Evolutionary conservation across 208 protist species (phyloP).

Genomic region (Angomonas deanei): DNA sequence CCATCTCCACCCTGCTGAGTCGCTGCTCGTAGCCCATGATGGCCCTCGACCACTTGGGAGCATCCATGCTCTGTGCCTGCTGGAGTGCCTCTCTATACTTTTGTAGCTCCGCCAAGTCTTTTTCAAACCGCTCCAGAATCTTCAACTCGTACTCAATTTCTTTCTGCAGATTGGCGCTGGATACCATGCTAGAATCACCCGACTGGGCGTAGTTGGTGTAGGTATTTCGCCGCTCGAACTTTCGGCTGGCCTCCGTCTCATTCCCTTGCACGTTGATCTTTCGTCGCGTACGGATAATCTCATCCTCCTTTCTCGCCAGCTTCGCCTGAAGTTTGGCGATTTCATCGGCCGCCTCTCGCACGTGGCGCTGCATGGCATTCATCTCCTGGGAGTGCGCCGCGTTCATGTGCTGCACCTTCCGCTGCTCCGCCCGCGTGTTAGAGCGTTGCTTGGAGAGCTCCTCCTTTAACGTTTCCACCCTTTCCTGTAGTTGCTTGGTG

Average conservation of each 20-base stretch:
- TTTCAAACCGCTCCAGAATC: slow-evolving; percentile 41
- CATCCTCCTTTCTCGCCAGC: slow-evolving; percentile 29
- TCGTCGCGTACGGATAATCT: slow-evolving; percentile 20
- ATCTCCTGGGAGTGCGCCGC: slow-evolving; percentile 45
- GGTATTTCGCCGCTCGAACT: background rate
- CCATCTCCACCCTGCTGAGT: slow-evolving; percentile 21
- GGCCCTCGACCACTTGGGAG: slow-evolving; percentile 33
- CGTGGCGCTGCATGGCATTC: slow-evolving; percentile 35
- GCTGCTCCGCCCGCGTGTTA: slow-evolving; percentile 26
- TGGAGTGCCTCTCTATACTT: slow-evolving; percentile 33
- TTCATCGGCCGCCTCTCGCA: slow-evolving; percentile 25
- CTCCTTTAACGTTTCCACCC: slow-evolving; percentile 32
- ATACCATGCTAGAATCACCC: background rate
- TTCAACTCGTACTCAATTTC: slow-evolving; percentile 46
- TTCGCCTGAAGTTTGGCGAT: slow-evolving; percentile 23
- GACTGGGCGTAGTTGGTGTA: background rate
- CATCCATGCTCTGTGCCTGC: slow-evolving; percentile 21
- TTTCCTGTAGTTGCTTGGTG: slow-evolving; percentile 32
- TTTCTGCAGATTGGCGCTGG: slow-evolving; percentile 13
- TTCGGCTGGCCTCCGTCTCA: background rate
- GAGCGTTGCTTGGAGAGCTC: slow-evolving; percentile 39
- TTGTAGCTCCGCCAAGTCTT: slow-evolving; percentile 51
- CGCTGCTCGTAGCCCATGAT: slow-evolving; percentile 37
- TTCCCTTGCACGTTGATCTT: background rate
- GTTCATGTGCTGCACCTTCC: slow-evolving; percentile 20